A percentile compares a stretch with the other conserved stretches of the same genome.
Evolutionary conservation across 2,329 filamentous ascomycete species (phyloP).

Genomic region (Raffaelea deltoideospora): DNA sequence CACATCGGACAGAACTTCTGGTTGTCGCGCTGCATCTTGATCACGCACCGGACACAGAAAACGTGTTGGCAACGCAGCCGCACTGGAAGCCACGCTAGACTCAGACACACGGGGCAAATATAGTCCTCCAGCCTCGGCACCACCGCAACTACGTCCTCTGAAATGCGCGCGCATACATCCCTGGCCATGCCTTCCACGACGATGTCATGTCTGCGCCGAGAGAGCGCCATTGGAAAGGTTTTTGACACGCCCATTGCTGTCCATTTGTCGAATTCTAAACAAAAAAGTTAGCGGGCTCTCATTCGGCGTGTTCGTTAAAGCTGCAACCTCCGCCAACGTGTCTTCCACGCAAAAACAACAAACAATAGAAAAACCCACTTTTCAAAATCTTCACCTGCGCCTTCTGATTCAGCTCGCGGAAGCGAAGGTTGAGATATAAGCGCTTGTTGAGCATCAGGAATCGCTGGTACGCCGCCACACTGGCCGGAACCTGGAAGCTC

Average conservation of each 20-base stretch:
- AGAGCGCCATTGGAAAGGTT: slow-evolving; percentile 43
- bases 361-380: slow-evolving; percentile 33
- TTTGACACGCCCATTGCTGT: slow-evolving; percentile 57
- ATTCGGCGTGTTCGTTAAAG: no score
- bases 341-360: no score
- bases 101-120: slow-evolving; percentile 65
- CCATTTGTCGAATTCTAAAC: slow-evolving; percentile 82
- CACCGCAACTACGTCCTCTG: slow-evolving; percentile 53
- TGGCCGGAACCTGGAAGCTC: slow-evolving; percentile 51
- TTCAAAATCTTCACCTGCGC: slow-evolving; percentile 77
- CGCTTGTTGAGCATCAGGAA: slow-evolving; percentile 61
- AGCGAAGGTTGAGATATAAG: slow-evolving; percentile 66
- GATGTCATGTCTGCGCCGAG: slow-evolving; percentile 44
- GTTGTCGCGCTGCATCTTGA: slow-evolving; percentile 59
- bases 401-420: slow-evolving; percentile 68
- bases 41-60: slow-evolving; percentile 72
- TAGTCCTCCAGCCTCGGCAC: slow-evolving; percentile 79
- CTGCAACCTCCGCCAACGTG: no score
- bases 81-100: slow-evolving; percentile 70
- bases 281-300: no score
- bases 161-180: slow-evolving; percentile 60
- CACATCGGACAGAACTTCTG: slow-evolving; percentile 64
- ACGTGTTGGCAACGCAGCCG: slow-evolving; percentile 59
- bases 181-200: slow-evolving; percentile 56
- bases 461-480: slow-evolving; percentile 44